Base-by-base conservation (phyloP, 306 rosid genomes). In the Prunus padus region DNA sequence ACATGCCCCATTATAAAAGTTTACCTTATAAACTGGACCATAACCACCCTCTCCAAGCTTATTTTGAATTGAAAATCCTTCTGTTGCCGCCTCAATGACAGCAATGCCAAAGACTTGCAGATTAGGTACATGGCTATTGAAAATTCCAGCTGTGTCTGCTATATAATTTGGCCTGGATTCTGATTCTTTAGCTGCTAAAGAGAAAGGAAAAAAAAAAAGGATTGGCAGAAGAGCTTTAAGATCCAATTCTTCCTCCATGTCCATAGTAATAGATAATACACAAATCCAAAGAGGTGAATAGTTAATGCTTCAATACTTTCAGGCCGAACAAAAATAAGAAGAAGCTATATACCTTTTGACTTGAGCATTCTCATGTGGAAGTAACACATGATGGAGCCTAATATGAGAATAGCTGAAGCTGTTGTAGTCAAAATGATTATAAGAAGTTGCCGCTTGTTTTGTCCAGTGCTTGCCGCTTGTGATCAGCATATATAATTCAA, bases 21-120 rank as follows among this genome's bases (percentile, higher is more conserved):
- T 73, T 46, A 85, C 86, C 88, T 68, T 87, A 50, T 84, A 84
- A 63, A 87, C 84, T 2, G 82, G 91, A 40, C 91, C 91, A 84
- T 71, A 84, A 7, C 91, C 91, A 44, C 91, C 88, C 55, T 87
- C 42, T n/a, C 88, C 87, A 52, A 87, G 91, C 74, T 84, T 87
- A 22, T 87, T 84, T 74, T 75, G 59, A 49, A 69, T 15, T 33
- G 91, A 85, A 72, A 84, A 78, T 11, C 23, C 10, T 12, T 76
- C 8, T 8, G 87, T 84, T 50, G 88, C 87, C 4, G 3, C 64
- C 15, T 82, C 78, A 56, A 82, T 75, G 19, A 71, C 73, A 20
- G 71, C 64, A 66, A 63, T 30, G 37, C 76, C 42, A 12, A 74
- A 84, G 10, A 68, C 77, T 56, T 64, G 78, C 49, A 80, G 52